phyloP scores from a whole-genome alignment of 495 filamentous ascomycete genomes.

The Neurospora sp. region DNA sequence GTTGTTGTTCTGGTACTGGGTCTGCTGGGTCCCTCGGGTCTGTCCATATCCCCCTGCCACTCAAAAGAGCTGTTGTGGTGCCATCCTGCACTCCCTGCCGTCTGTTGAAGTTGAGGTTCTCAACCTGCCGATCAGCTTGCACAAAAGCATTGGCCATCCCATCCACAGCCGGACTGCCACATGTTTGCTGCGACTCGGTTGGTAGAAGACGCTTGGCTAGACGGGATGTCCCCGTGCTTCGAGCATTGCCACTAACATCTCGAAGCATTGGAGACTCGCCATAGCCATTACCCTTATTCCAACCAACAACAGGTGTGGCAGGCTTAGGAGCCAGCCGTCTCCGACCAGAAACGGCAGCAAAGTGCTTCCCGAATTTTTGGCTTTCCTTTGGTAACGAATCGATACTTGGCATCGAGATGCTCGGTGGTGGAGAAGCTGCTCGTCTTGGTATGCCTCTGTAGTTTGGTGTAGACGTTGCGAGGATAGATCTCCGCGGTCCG shows the following conservation, averaged over 20 bases:
- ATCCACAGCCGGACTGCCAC: slow-evolving; percentile 24
- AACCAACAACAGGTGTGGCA: not conserved
- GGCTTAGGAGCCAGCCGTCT: not conserved
- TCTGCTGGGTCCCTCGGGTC: not conserved
- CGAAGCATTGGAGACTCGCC: not conserved
- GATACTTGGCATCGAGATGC: not conserved
- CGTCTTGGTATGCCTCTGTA: not conserved
- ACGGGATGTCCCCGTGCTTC: not conserved
- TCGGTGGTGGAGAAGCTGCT: slow-evolving; percentile 18
- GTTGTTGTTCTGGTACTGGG: slow-evolving; percentile 5
- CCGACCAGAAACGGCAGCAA: slow-evolving; percentile 21
- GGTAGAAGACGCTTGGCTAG: slow-evolving; percentile 22
- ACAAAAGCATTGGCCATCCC: slow-evolving; percentile 35
- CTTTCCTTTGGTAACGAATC: slow-evolving; percentile 3
- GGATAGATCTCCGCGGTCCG: not conserved
- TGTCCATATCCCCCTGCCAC: not conserved
- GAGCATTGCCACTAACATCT: not conserved
- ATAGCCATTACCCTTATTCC: not conserved
- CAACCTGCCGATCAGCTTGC: slow-evolving; percentile 6
- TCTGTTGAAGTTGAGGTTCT: not conserved
- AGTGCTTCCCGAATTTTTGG: slow-evolving; percentile 26
- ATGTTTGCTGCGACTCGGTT: slow-evolving; percentile 29
- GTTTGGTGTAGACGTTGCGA: not conserved
- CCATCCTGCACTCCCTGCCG: not conserved
- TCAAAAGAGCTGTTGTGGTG: not conserved